Evolutionary conservation across 345 rosid species (phyloP).

Genomic region (Angophora floribunda): DNA sequence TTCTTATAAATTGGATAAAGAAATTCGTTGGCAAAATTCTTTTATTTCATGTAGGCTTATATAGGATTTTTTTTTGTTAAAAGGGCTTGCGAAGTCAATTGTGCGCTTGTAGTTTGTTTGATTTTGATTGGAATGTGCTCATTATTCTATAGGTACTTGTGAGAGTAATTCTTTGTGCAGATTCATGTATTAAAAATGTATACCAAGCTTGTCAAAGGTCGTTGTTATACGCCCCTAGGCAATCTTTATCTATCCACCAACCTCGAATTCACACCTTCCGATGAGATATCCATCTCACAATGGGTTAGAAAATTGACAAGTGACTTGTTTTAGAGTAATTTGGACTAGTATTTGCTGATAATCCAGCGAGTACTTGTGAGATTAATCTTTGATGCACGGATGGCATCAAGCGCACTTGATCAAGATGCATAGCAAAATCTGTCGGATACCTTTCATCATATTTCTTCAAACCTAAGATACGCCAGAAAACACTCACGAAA

Average conservation of each 20-base stretch:
- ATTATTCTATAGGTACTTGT: not conserved
- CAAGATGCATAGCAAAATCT: not conserved
- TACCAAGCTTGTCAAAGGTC: not conserved
- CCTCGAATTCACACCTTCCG: rapidly evolving
- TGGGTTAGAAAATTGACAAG: rapidly evolving
- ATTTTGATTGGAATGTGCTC: not conserved
- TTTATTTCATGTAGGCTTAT: no score
- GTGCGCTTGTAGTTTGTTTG: no score
- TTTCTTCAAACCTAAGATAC: not conserved
- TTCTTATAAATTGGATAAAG: not conserved
- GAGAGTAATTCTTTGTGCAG: rapidly evolving
- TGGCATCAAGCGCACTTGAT: not conserved
- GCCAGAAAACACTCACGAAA: not conserved
- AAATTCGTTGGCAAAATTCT: no score
- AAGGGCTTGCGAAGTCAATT: no score
- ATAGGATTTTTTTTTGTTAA: no score
- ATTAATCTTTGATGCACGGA: no score
- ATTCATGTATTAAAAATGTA: not conserved
- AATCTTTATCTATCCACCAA: rapidly evolving
- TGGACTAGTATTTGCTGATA: not conserved
- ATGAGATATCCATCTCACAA: not conserved
- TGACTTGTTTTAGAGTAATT: not conserved
- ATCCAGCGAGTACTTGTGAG: not conserved
- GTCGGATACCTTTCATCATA: not conserved
- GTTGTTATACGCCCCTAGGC: rapidly evolving